phyloP scores from a whole-genome alignment of 495 filamentous ascomycete genomes.

The Aspergillus taichungensis region DNA sequence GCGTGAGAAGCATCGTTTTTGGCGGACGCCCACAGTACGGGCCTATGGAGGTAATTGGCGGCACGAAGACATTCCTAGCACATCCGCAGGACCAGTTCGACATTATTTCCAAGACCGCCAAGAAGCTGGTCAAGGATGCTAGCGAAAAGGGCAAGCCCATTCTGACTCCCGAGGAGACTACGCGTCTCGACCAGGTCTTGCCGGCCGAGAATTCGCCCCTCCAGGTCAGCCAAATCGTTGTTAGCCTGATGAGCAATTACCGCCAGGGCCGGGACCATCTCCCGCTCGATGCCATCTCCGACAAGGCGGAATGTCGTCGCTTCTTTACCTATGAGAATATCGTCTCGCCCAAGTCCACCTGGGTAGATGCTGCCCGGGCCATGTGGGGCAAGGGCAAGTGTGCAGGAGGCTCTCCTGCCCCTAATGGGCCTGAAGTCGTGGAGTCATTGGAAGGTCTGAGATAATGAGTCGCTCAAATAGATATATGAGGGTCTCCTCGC shows the following conservation, averaged over 20 bases:
- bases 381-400: conserved; percentile 10
- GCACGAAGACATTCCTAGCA: conserved; percentile 35
- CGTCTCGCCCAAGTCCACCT: conserved; percentile 4
- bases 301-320: conserved; percentile 22
- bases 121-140: neutral
- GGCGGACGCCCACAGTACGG: conserved; percentile 46
- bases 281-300: conserved; percentile 21
- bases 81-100: neutral
- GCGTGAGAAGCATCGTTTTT: conserved; percentile 46
- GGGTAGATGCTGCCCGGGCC: conserved; percentile 14
- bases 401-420: neutral
- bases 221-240: neutral
- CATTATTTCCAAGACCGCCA: neutral
- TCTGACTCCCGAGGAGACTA: conserved; percentile 19
- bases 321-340: conserved; percentile 20
- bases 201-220: neutral
- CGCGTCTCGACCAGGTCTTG: neutral
- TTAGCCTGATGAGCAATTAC: conserved; percentile 15
- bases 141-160: conserved; percentile 1
- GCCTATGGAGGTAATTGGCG: conserved; percentile 56
- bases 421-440: neutral
- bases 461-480: no score
- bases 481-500: no score
- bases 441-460: neutral
- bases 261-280: conserved; percentile 1